Evolutionary conservation across 1,284 basidiomycete species (phyloP), one percentile per base, ranked within the genome.

Genomic region (Tilletia walkeri): DNA sequence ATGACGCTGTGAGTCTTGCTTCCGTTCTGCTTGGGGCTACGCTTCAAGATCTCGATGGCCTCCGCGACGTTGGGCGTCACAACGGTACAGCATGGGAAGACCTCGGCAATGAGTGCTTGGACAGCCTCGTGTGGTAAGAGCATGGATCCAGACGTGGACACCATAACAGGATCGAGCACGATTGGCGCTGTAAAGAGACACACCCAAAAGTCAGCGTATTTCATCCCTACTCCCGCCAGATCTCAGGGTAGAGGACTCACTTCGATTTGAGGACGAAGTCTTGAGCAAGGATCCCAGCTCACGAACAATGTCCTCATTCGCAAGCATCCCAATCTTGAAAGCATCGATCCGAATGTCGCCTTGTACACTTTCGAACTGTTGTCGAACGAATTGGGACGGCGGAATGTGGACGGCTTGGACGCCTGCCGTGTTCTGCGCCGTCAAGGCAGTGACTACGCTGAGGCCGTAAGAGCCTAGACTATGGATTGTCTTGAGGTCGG

Each of bases 271-370:
- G 65, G 73, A 75, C 9, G 78, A 66, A 0, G 70, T 16, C 18
- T 73, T 61, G 53, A 86, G 76, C 50, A 79, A 75, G 3, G 72
- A 34, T n/a, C 84, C 84, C n/a, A 88, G 73, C 4, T 84, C 78
- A 0, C 66, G 41, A 66, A 88, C 86, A 47, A 85, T 85, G 10
- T 76, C 74, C 2, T 84, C 78, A 54, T 84, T 83, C 47, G 88
- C 87, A n/a, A 88, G 87, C 94, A 96, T 96, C 16, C 95, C 95
- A 0, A 93, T 92, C 85, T 98, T 98, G 80, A 96, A 88, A 0
- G 90, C 91, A 59, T 87, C 85, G 16, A 94, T 86, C 0, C 88
- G 84, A 39, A 93, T 88, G 79, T 97, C 95, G 7, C 87, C 86
- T n/a, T 93, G 82, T 3, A 97, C 88, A 0, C 89, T 89, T 24